These are phyloP conservation scores for Metschnikowia lochheadii DNA, from an alignment of 805 yeast species.

Conservation along the genomic window DNA sequence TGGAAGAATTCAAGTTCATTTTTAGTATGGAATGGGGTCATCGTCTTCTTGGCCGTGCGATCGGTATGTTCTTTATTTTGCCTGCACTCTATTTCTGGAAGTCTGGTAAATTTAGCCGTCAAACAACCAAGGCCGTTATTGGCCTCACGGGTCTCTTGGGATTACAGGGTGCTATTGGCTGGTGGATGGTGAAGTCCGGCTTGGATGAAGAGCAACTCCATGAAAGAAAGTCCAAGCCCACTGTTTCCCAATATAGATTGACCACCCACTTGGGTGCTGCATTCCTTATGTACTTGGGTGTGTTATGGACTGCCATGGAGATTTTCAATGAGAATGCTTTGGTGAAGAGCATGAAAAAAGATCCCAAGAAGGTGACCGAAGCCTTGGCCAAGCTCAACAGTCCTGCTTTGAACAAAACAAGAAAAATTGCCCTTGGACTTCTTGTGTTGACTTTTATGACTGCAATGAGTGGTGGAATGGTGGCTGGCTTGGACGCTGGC, in stretches of 20 bases:
- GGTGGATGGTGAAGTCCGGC: constrained; percentile 99
- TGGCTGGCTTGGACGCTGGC: constrained; percentile 98
- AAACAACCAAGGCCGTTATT: constrained; percentile 62
- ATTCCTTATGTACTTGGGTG: constrained; percentile 78
- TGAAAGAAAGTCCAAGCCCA: constrained; percentile 88
- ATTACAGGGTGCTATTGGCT: constrained; percentile 92
- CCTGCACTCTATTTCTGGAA: constrained; percentile 84
- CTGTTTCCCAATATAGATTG: constrained; percentile 91
- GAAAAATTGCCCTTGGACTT: constrained; percentile 52
- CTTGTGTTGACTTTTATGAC: constrained; percentile 75
- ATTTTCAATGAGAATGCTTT: constrained; percentile 70
- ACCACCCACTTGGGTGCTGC: constrained; percentile 95
- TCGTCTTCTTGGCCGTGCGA: constrained; percentile 84
- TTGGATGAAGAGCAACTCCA: constrained; percentile 73
- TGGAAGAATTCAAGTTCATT: constrained; percentile 92
- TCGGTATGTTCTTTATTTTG: constrained; percentile 75
- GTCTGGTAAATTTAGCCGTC: constrained; percentile 59
- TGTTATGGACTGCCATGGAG: constrained; percentile 86
- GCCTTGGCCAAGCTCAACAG: constrained; percentile 57
- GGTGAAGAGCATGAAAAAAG: constrained; percentile 38
- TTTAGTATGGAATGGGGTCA: constrained; percentile 98
- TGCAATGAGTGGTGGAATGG: constrained; percentile 97
- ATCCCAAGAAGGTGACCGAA: constrained; percentile 55
- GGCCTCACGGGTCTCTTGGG: constrained; percentile 79
- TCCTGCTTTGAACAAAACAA: constrained; percentile 55